A percentile compares a stretch with the other conserved stretches of the same genome.
phyloP scores from a whole-genome alignment of 345 rosid genomes.

The Capsella bursapastoris region DNA sequence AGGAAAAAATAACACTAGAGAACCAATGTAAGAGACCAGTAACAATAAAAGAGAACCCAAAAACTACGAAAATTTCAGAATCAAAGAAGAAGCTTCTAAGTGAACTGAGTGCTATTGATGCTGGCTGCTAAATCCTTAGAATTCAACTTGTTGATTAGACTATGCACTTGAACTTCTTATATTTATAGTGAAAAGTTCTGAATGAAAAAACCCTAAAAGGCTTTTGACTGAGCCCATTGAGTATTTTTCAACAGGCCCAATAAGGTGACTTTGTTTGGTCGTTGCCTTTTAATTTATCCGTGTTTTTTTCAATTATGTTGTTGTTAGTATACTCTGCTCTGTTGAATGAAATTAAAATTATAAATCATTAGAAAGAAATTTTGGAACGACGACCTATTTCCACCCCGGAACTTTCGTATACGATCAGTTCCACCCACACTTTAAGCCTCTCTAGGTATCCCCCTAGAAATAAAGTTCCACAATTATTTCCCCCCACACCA shows the following conservation, averaged over 20 bases:
- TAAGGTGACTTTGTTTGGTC: neutral
- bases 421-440: too few relatives aligned
- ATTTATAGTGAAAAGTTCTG: slow-evolving; percentile 3
- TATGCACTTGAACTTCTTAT: neutral
- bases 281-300: neutral
- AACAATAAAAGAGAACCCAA: too few relatives aligned
- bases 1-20: neutral
- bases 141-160: neutral
- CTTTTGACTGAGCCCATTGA: slow-evolving; percentile 1
- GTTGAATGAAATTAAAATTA: slow-evolving; percentile 16
- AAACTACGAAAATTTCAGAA: too few relatives aligned
- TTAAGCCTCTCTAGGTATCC: too few relatives aligned
- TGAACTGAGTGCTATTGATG: neutral
- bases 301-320: neutral
- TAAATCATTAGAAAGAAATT: slow-evolving; percentile 27
- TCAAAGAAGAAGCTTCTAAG: too few relatives aligned
- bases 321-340: neutral
- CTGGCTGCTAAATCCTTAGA: slow-evolving; percentile 17
- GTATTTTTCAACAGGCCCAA: neutral
- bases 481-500: too few relatives aligned
- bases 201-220: slow-evolving; percentile 24
- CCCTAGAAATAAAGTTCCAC: too few relatives aligned
- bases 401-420: too few relatives aligned
- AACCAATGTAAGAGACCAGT: too few relatives aligned
- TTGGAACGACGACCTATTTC: too few relatives aligned